Base-by-base conservation (phyloP, 169 alveolate species). In the Toxoplasma gondii region DNA sequence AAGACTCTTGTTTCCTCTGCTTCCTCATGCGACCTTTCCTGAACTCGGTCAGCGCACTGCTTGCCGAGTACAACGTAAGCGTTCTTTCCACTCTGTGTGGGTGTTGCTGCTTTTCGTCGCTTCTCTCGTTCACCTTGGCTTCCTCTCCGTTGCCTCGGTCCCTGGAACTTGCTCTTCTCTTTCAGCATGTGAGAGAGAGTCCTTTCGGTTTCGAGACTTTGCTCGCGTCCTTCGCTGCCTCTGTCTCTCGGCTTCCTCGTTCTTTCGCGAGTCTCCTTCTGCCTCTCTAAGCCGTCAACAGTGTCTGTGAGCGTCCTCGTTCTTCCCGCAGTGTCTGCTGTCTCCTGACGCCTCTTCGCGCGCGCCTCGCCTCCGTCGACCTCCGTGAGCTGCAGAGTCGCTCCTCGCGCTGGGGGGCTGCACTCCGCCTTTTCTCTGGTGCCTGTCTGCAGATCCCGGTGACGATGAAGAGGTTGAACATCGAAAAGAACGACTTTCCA, bases 401-500 rank as follows among this genome's bases (percentile, higher is more conserved):
- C n/a, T n/a, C n/a, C n/a, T n/a, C n/a, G n/a, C n/a, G n/a, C n/a
- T n/a, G n/a, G n/a, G n/a, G n/a, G n/a, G n/a, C n/a, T n/a, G n/a
- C 58, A 4, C 12, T 49, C 58, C 58, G 12, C 58, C 58, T 64
- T 4, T 64, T 64, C n/a, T 64, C 24, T 22, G 7, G 5, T 19
- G 74, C 22, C n/a, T 64, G 7, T n/a, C 64, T 91, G 12, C 94
- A 96, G 93, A 58, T 93, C 44, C 96, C 96, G 39, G 70, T 96
- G 80, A 49, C 95, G n/a, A 88, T 96, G 45, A 95, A 95, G 91
- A 84, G 97, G 43, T 88, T 96, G 81, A 94, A 96, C 95, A 91
- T 96, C 91, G 97, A 96, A 91, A 64, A 64, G 92, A 96, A 96
- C 91, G 97, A 96, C 93, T 95, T 96, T 91, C 97, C 97, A 22